A percentile compares a stretch with the other conserved stretches of the same genome.
phyloP scores from a whole-genome alignment of 2,329 filamentous ascomycete species.

The Myriosclerotinia scirpicola region DNA sequence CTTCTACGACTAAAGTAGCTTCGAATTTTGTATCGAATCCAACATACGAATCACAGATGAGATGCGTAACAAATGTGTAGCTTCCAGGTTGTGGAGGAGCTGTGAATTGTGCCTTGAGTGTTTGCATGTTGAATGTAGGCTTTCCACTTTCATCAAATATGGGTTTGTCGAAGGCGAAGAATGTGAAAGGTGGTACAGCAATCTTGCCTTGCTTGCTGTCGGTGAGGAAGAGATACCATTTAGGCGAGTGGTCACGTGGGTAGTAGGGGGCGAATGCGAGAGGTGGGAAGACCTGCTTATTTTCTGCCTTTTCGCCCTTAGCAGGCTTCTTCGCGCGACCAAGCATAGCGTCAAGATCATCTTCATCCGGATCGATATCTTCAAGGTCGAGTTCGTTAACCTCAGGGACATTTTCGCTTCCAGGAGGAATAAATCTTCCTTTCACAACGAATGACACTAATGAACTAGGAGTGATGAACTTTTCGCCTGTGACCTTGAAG shows the following conservation, averaged over 20 bases:
- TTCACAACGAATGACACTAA: conserved; percentile 95
- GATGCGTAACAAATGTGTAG: conserved; percentile 92
- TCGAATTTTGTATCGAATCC: conserved; percentile 93
- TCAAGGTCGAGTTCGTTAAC: conserved; percentile 79
- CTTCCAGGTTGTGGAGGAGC: conserved; percentile 88
- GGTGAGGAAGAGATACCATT: conserved; percentile 92
- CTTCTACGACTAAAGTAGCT: conserved; percentile 84
- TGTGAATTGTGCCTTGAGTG: conserved; percentile 94
- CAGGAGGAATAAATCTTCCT: conserved; percentile 88
- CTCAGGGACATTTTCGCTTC: conserved; percentile 69
- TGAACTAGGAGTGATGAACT: conserved; percentile 85
- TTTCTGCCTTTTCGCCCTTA: conserved; percentile 62
- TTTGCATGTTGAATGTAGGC: conserved; percentile 93
- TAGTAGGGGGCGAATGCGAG: conserved; percentile 91
- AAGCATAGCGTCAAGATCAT: conserved; percentile 81
- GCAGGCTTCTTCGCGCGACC: conserved; percentile 68
- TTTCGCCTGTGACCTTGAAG: conserved; percentile 97
- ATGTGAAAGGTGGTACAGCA: conserved; percentile 94
- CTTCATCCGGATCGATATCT: conserved; percentile 89
- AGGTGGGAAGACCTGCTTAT: conserved; percentile 71
- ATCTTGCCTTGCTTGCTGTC: conserved; percentile 95
- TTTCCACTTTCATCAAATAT: conserved; percentile 77
- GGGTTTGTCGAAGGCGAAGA: conserved; percentile 86
- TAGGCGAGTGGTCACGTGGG: conserved; percentile 81
- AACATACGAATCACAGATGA: conserved; percentile 92